Evolutionary conservation across 192 early-diverging fungal species (phyloP), one percentile per base, ranked within the genome.

Genomic region (Glomus cerebriforme): DNA sequence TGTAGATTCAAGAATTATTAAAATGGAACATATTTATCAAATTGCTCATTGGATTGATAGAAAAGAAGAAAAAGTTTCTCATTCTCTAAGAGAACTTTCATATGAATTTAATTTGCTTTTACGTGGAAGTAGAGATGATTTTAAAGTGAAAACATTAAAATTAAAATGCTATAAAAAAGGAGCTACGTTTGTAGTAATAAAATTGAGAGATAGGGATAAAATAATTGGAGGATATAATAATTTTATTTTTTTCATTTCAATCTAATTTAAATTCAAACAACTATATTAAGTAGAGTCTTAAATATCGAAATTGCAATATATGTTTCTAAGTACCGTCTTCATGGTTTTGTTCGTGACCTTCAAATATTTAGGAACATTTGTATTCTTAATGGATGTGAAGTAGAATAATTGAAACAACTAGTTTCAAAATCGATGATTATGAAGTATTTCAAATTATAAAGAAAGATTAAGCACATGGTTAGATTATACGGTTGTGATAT

Each of bases 361-460:
- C 67, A 39, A 24, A 31, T 69, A 31, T 35, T 69, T 62, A 32
- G 32, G 8, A 26, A 22, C 3, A 24, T n/a, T 35, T 49, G 73
- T 37, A 22, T 15, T 62, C 19, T n/a, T n/a, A n/a, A n/a, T n/a
- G n/a, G n/a, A n/a, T n/a, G n/a, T n/a, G n/a, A n/a, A n/a, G n/a
- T n/a, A n/a, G n/a, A n/a, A n/a, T n/a, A n/a, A n/a, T n/a, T n/a
- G n/a, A n/a, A n/a, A n/a, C n/a, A n/a, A n/a, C n/a, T n/a, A n/a
- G n/a, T 35, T 77, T 67, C 22, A 7, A 17, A 8, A 39, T 68
- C 54, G 76, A 78, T 9, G 65, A 78, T 35, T 78, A 67, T 35
- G 76, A 78, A 78, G 45, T 78, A 15, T 78, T 78, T 78, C 45
- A 78, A 32, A 43, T 78, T 39, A n/a, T n/a, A n/a, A n/a, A n/a